Evolutionary conservation across 2,329 filamentous ascomycete genomes (phyloP).

Genomic region (Colletotrichum sansevieriae): DNA sequence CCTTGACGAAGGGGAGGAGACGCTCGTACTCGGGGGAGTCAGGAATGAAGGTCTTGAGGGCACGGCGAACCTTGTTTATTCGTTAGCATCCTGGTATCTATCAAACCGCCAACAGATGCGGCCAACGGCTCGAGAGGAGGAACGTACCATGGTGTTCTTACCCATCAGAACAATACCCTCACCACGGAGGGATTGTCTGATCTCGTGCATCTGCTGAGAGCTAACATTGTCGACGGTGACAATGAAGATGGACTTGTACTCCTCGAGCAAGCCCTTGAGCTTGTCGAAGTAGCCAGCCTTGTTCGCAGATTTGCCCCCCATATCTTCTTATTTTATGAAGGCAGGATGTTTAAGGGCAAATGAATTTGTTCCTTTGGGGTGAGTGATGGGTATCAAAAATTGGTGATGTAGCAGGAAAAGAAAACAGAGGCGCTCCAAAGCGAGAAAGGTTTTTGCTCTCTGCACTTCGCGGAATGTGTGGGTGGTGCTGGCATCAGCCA

Average conservation of each 20-base stretch:
- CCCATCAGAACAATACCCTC: slow-evolving; percentile 98
- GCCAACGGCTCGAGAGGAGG: not conserved
- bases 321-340: slow-evolving; percentile 92
- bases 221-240: slow-evolving; percentile 99
- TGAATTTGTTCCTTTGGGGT: slow-evolving; percentile 44
- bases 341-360: slow-evolving; percentile 98
- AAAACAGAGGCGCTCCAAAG: not conserved
- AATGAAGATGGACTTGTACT: slow-evolving; percentile 98
- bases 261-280: slow-evolving; percentile 96
- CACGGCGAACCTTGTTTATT: slow-evolving; percentile 82
- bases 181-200: slow-evolving; percentile 89
- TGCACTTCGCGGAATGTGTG: slow-evolving; percentile 28
- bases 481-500: slow-evolving; percentile 6
- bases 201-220: slow-evolving; percentile 99
- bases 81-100: slow-evolving; percentile 6
- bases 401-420: slow-evolving; percentile 31
- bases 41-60: slow-evolving; percentile 91
- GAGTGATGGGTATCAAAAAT: slow-evolving; percentile 42
- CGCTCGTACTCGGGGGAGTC: slow-evolving; percentile 98
- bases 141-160: slow-evolving; percentile 98
- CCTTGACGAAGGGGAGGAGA: slow-evolving; percentile 94
- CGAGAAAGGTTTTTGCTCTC: slow-evolving; percentile 39
- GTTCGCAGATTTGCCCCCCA: slow-evolving; percentile 96
- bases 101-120: not conserved
- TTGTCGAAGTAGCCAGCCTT: slow-evolving; percentile 99